Percentiles rank a stretch among this genome's conserved stretches.
phyloP scores from a whole-genome alignment of 2,329 filamentous ascomycete species.

The Phialophora chinensis region DNA sequence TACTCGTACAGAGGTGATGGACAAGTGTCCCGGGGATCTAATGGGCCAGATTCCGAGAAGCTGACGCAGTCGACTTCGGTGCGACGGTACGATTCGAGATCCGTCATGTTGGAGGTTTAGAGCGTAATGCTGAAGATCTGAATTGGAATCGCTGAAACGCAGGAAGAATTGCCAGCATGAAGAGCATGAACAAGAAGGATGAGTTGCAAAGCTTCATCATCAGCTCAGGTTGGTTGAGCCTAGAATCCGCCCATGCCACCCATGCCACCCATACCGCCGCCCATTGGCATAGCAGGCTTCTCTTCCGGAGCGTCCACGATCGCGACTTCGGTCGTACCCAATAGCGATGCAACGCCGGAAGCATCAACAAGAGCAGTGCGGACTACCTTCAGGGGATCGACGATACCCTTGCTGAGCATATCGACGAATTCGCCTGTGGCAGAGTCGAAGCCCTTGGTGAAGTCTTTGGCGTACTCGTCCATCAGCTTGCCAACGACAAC shows the following conservation, averaged over 20 bases:
- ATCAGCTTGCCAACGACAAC: conserved; percentile 98
- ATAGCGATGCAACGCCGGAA: conserved; percentile 92
- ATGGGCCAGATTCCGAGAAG: not conserved
- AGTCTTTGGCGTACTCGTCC: conserved; percentile 87
- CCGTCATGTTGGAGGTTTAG: not conserved
- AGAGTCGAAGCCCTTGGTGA: conserved; percentile 98
- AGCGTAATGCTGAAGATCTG: conserved; percentile 19
- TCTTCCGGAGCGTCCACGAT: conserved; percentile 96
- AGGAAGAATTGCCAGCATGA: conserved; percentile 30
- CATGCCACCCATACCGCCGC: conserved; percentile 62
- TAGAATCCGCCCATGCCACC: conserved; percentile 36
- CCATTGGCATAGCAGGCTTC: conserved; percentile 69
- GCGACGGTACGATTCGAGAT: not conserved
- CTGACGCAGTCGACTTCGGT: not conserved
- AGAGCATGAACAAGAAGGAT: conserved; percentile 5
- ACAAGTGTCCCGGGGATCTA: conserved; percentile 1
- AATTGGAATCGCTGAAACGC: conserved; percentile 34
- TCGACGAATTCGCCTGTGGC: conserved; percentile 97
- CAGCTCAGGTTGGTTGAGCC: conserved; percentile 11
- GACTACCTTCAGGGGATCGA: conserved; percentile 99
- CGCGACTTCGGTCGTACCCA: conserved; percentile 97
- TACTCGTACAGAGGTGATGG: conserved; percentile 21
- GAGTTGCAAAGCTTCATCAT: not conserved
- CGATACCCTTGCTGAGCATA: conserved; percentile 96
- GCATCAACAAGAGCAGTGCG: conserved; percentile 94